A percentile compares a stretch with the other conserved stretches of the same genome.
These are phyloP conservation scores for Mallotus repandus DNA, from an alignment of 441 rosid species.

Conservation along the genomic window DNA sequence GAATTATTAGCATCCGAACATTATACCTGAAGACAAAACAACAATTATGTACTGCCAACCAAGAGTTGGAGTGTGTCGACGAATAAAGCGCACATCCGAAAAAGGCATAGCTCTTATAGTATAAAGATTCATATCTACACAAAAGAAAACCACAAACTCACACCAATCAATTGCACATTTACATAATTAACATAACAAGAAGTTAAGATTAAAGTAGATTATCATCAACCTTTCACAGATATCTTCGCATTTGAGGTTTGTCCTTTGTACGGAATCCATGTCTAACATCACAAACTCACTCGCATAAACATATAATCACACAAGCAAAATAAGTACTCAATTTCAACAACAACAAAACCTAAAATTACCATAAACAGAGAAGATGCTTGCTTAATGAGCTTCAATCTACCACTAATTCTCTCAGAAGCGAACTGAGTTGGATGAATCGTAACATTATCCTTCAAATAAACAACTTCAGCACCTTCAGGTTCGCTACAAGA, in stretches of 20 bases:
- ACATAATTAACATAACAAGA: conserved; percentile 9
- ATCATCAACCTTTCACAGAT: conserved; percentile 69
- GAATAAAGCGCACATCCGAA: conserved; percentile 76
- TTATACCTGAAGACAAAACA: conserved; percentile 82
- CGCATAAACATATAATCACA: background rate
- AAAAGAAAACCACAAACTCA: background rate
- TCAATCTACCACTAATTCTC: conserved; percentile 90
- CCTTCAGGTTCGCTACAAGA: conserved; percentile 61
- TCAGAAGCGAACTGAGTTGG: conserved; percentile 91
- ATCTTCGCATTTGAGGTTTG: conserved; percentile 62
- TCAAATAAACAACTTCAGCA: conserved; percentile 65
- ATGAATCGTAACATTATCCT: conserved; percentile 91
- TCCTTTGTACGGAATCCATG: conserved; percentile 93
- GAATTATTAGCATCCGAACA: background rate
- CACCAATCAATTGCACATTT: background rate
- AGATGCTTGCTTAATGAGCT: conserved; percentile 77
- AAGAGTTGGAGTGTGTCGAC: conserved; percentile 81
- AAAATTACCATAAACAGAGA: conserved; percentile 65
- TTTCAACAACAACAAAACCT: background rate
- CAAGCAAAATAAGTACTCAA: background rate
- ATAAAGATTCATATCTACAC: conserved; percentile 81
- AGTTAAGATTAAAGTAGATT: background rate
- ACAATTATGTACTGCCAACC: conserved; percentile 97
- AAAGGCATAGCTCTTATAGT: conserved; percentile 82
- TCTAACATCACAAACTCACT: conserved; percentile 35